Conservation (phyloP, 129 eudicot genomes). For the Arctium minus region DNA sequence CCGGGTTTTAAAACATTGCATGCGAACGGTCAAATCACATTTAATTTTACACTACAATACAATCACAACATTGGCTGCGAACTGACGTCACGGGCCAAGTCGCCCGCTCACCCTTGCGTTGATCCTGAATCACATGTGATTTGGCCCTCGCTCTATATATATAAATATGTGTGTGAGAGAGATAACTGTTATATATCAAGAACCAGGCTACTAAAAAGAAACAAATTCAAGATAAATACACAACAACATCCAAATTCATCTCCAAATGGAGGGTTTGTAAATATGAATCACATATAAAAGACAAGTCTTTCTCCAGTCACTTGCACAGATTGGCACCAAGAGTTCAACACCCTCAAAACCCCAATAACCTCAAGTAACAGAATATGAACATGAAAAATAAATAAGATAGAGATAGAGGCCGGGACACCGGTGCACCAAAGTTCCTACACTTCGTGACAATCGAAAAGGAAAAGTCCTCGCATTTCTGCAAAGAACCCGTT, state of each 20-base stretch:
- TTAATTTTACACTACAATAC: no score
- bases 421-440: slow-evolving; percentile 17
- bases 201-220: background rate
- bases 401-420: background rate
- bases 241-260: background rate
- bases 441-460: background rate
- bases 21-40: no score
- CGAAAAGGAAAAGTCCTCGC: background rate
- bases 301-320: slow-evolving; percentile 14
- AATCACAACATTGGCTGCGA: no score
- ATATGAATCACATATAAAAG: slow-evolving; percentile 16
- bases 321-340: slow-evolving; percentile 20
- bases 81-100: no score
- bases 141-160: no score
- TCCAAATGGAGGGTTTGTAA: slow-evolving; percentile 3
- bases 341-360: slow-evolving; percentile 22
- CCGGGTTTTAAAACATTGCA: no score
- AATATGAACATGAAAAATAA: background rate
- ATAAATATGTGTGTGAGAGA: no score
- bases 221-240: background rate
- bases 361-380: slow-evolving; percentile 22
- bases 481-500: background rate
- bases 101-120: no score
- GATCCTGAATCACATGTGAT: no score
- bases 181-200: background rate